phyloP scores from a whole-genome alignment of 306 rosid species.

The Arachis hypogaea region DNA sequence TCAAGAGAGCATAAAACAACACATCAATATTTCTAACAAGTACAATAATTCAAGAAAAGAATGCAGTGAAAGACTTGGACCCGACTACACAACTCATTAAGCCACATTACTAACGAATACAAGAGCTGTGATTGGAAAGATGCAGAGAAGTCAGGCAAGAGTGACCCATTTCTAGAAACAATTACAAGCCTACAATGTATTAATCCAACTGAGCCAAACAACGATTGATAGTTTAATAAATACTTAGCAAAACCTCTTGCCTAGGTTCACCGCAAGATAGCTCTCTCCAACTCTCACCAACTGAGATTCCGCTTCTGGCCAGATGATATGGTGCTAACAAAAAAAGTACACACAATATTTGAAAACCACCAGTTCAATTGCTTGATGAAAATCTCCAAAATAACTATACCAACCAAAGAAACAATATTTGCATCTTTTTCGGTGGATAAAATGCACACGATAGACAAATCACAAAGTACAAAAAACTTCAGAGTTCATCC shows the following conservation, averaged over 20 bases:
- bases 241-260: background rate
- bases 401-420: background rate
- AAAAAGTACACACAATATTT: constrained; percentile 22
- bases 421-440: constrained; percentile 15
- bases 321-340: background rate
- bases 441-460: constrained; percentile 6
- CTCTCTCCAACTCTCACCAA: constrained; percentile 8
- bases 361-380: constrained; percentile 10
- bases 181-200: constrained; percentile 2
- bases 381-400: constrained; percentile 7
- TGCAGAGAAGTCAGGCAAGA: background rate
- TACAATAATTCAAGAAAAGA: background rate
- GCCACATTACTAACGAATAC: background rate
- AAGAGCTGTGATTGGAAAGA: background rate
- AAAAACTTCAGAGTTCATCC: background rate
- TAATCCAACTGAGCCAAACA: background rate
- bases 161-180: constrained; percentile 1
- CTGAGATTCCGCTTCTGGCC: background rate
- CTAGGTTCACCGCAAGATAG: constrained; percentile 1
- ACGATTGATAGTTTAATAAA: background rate
- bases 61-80: background rate
- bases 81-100: background rate
- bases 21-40: constrained; percentile 8
- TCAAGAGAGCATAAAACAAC: background rate
- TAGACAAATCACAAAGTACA: background rate